Percentiles rank a stretch among this genome's conserved stretches.
phyloP scores from a whole-genome alignment of 306 rosid genomes.

The Purshia tridentata region DNA sequence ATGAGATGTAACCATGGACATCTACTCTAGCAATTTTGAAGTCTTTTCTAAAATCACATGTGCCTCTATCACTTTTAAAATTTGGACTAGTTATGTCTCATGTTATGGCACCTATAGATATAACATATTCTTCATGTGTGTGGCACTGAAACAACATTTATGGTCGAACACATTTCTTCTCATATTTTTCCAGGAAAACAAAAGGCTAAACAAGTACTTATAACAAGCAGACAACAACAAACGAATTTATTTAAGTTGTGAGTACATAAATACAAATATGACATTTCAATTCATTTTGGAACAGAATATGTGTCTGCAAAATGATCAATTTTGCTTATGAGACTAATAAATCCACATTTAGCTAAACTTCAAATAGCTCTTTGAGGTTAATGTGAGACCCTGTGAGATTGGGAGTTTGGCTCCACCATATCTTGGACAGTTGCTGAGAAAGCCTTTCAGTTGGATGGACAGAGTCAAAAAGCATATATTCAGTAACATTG shows the following conservation, averaged over 20 bases:
- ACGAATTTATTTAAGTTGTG: neutral
- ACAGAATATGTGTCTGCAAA: neutral
- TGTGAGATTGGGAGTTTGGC: slow-evolving; percentile 26
- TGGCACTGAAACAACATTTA: slow-evolving; percentile 29
- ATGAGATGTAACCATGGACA: too few species aligned
- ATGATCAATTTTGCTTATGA: too few species aligned
- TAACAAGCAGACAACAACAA: neutral
- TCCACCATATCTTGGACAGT: slow-evolving; percentile 43
- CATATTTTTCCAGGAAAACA: neutral
- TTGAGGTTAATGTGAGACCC: slow-evolving; percentile 32
- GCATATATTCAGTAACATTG: slow-evolving; percentile 33
- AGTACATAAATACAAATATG: neutral
- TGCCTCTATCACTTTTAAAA: too few species aligned
- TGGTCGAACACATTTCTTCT: neutral
- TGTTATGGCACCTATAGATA: too few species aligned
- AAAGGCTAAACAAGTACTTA: too few species aligned
- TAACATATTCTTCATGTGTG: too few species aligned
- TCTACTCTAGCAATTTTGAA: too few species aligned
- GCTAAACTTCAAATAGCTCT: slow-evolving; percentile 29
- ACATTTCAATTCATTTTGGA: neutral
- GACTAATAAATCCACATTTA: too few species aligned
- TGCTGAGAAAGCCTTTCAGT: slow-evolving; percentile 32
- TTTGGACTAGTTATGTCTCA: too few species aligned
- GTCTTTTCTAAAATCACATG: too few species aligned
- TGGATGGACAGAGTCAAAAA: slow-evolving; percentile 52